Evolutionary conservation across 345 rosid species (phyloP).

Genomic region (Euclidium syriacum): DNA sequence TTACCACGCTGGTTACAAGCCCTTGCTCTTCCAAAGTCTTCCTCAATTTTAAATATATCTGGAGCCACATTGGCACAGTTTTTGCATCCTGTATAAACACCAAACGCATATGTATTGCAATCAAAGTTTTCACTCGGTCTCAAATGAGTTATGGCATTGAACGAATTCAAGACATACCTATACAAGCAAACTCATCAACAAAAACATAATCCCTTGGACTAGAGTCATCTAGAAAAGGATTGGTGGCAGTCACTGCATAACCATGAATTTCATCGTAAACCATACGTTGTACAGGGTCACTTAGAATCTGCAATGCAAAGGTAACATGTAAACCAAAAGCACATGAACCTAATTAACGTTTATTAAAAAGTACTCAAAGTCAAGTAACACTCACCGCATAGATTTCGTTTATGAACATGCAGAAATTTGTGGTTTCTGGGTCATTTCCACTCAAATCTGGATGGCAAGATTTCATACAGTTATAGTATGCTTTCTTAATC

Average conservation of each 20-base stretch:
- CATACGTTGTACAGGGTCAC: constrained; percentile 95
- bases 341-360: not conserved
- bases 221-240: constrained; percentile 85
- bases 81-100: constrained; percentile 61
- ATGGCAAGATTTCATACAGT: constrained; percentile 96
- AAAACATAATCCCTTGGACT: constrained; percentile 62
- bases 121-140: not conserved
- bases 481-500: constrained; percentile 92
- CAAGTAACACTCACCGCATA: constrained; percentile 54
- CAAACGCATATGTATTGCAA: not conserved
- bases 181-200: constrained; percentile 96
- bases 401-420: constrained; percentile 91
- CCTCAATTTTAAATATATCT: constrained; percentile 76
- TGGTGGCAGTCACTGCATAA: constrained; percentile 66
- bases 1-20: constrained; percentile 67
- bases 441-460: constrained; percentile 89
- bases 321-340: not conserved
- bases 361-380: not conserved
- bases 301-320: constrained; percentile 64
- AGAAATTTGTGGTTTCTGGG: constrained; percentile 79
- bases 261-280: constrained; percentile 98
- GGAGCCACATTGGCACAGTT: constrained; percentile 82
- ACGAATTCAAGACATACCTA: constrained; percentile 43
- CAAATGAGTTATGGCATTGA: not conserved
- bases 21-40: constrained; percentile 94